Conservation (phyloP, 2,329 filamentous ascomycete genomes). For the Cercospora nicotianae region DNA sequence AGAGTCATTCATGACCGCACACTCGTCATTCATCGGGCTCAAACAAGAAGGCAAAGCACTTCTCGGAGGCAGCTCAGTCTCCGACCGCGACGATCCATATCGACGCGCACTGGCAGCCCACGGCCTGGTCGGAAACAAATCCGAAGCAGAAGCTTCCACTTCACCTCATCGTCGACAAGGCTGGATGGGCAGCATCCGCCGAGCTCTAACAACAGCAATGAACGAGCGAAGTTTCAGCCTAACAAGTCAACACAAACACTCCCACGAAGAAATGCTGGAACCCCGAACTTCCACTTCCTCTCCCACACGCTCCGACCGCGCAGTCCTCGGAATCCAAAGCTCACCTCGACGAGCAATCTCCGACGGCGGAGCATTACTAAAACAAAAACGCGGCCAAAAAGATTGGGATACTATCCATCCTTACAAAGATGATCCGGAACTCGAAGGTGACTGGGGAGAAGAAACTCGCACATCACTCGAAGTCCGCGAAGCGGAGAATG, state of each 20-base stretch:
- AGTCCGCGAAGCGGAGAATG: constrained; percentile 42
- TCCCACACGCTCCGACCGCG: constrained; percentile 21
- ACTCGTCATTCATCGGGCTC: constrained; percentile 50
- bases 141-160: constrained; percentile 16
- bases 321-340: neutral
- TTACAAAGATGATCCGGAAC: constrained; percentile 37
- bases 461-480: constrained; percentile 22
- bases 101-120: constrained; percentile 34
- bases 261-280: constrained; percentile 15
- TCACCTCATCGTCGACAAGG: constrained; percentile 26
- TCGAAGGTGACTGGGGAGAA: constrained; percentile 41
- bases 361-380: constrained; percentile 45
- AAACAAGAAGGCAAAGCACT: constrained; percentile 56
- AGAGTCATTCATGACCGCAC: constrained; percentile 55
- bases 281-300: constrained; percentile 29
- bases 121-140: neutral
- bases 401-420: constrained; percentile 36
- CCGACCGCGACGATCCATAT: constrained; percentile 39
- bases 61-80: constrained; percentile 46
- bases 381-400: constrained; percentile 44
- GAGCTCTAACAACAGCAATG: constrained; percentile 36
- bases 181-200: constrained; percentile 38
- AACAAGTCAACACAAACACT: constrained; percentile 24
- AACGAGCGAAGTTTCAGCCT: constrained; percentile 37
- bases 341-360: constrained; percentile 46